These are phyloP conservation scores for Cetraspora pellucida DNA, from an alignment of 192 early-diverging fungal species.

Conservation along the genomic window DNA sequence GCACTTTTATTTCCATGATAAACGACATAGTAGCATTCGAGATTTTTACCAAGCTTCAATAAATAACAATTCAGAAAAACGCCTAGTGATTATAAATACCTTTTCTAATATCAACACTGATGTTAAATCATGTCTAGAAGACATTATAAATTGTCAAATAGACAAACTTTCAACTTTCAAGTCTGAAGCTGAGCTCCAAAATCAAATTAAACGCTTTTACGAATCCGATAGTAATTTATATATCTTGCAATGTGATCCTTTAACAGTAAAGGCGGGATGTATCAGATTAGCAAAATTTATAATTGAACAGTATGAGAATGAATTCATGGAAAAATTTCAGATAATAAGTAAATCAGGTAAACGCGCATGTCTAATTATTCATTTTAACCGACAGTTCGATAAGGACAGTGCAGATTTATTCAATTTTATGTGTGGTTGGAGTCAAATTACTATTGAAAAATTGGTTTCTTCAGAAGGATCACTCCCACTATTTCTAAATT, in stretches of 20 bases:
- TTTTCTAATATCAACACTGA: conserved; percentile 30
- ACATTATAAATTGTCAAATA: background rate
- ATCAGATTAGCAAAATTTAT: conserved; percentile 18
- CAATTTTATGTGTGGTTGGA: no score
- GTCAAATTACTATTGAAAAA: no score
- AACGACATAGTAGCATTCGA: conserved; percentile 4
- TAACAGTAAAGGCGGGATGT: background rate
- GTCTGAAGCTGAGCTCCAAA: conserved; percentile 6
- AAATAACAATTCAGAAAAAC: background rate
- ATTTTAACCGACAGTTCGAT: no score
- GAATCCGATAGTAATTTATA: background rate
- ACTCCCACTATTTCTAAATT: no score
- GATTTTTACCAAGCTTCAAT: background rate
- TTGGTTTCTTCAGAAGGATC: no score
- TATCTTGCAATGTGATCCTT: conserved; percentile 18
- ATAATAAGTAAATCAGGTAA: no score
- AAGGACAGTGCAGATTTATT: no score
- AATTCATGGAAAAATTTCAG: background rate
- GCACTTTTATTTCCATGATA: conserved; percentile 10
- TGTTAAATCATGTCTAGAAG: background rate
- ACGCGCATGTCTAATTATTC: no score
- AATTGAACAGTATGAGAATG: conserved; percentile 8
- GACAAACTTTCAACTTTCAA: conserved; percentile 18
- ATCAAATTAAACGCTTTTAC: conserved; percentile 4
- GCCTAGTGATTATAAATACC: conserved; percentile 9